phyloP scores from a whole-genome alignment of 208 protist species.

The Trypanosoma cruzi region DNA sequence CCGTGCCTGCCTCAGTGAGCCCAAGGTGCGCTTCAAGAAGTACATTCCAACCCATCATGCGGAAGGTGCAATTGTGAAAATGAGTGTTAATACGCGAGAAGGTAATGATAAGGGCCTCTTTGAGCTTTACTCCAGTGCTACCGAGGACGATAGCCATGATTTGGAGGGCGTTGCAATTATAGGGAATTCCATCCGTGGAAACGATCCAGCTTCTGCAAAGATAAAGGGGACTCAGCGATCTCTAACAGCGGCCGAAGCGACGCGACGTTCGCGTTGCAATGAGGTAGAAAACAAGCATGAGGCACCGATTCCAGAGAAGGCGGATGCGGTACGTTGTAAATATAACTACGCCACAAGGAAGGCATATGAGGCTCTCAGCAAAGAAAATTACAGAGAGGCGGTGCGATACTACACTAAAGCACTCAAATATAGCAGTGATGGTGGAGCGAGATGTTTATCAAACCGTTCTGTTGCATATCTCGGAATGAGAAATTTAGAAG shows the following conservation, averaged over 20 bases:
- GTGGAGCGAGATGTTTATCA: constrained; percentile 60
- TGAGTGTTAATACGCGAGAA: not conserved
- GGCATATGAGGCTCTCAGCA: constrained; percentile 54
- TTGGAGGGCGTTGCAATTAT: not conserved
- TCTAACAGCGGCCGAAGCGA: not conserved
- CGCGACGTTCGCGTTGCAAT: not conserved
- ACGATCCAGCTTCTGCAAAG: not conserved
- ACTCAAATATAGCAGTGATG: constrained; percentile 55
- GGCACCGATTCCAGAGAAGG: not conserved
- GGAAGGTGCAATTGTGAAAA: not conserved
- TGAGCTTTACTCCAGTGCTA: constrained; percentile 10
- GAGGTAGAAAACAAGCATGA: not conserved
- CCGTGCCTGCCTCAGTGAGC: constrained; percentile 80
- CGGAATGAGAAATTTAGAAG: constrained; percentile 46
- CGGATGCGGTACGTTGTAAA: constrained; percentile 1
- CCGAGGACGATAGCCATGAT: not conserved
- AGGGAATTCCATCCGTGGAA: not conserved
- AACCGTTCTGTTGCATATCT: constrained; percentile 77
- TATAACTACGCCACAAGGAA: constrained; percentile 54
- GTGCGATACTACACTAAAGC: constrained; percentile 72
- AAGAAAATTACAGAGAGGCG: constrained; percentile 59
- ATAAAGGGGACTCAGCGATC: not conserved
- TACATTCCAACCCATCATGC: constrained; percentile 36
- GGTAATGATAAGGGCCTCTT: constrained; percentile 2
- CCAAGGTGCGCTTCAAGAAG: constrained; percentile 75